Evolutionary conservation across 1,139 yeast species (phyloP).

Genomic region (Saccharomyces hybrid): DNA sequence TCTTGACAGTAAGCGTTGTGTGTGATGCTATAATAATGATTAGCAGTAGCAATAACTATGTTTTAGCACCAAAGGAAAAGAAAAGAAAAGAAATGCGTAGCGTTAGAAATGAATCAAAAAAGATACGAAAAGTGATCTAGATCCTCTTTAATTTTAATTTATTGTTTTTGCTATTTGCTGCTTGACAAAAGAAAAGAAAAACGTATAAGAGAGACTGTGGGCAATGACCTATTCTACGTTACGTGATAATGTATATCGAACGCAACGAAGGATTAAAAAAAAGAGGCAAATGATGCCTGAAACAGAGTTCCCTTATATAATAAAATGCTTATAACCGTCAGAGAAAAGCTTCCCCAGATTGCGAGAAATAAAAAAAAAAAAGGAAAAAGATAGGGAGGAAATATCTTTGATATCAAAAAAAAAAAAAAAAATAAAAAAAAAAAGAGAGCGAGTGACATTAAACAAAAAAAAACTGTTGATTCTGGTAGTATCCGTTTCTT

Average conservation of each 20-base stretch:
- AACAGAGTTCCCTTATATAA: not conserved
- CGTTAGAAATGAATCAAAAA: not conserved
- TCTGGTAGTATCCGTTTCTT: not conserved
- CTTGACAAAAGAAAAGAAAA: not conserved
- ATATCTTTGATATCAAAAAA: not conserved
- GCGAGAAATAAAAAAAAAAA: not conserved
- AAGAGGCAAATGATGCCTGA: not conserved
- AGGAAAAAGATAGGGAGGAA: not conserved
- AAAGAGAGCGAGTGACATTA: not conserved
- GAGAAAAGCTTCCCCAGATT: constrained; percentile 1
- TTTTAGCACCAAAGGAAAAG: not conserved
- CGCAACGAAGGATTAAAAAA: not conserved
- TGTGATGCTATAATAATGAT: not conserved
- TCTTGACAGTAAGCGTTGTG: not conserved
- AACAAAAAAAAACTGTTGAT: not conserved
- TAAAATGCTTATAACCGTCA: not conserved
- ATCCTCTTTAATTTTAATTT: not conserved
- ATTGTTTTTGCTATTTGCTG: not conserved
- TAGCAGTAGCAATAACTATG: not conserved
- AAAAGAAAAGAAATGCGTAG: not conserved
- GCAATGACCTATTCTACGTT: not conserved
- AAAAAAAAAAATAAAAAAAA: not conserved
- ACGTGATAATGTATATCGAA: not conserved
- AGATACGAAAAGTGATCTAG: not conserved
- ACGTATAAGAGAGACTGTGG: not conserved